Percentiles rank a stretch among this genome's conserved stretches.
These are phyloP conservation scores for Prunus yedoensis DNA, from an alignment of 331 rosid genomes.

Conservation along the genomic window DNA sequence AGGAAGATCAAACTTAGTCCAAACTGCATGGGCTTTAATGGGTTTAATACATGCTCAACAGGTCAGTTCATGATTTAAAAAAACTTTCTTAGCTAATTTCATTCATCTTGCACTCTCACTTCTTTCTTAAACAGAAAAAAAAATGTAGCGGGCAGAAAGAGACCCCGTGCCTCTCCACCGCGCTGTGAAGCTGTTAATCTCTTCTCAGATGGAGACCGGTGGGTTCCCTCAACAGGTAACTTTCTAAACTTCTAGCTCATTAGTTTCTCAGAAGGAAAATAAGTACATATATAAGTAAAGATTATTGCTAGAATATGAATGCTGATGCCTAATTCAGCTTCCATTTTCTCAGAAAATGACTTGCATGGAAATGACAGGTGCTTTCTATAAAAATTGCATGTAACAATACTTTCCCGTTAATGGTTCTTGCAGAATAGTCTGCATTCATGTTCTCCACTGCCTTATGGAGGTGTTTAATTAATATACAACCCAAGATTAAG, in stretches of 20 bases:
- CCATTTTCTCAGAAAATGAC: no score
- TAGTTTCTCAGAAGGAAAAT: neutral
- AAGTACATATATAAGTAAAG: neutral
- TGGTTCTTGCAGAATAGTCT: constrained; percentile 67
- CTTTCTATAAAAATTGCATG: constrained; percentile 51
- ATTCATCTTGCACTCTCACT: neutral
- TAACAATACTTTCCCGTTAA: constrained; percentile 50
- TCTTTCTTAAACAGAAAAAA: neutral
- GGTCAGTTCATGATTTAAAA: constrained; percentile 24
- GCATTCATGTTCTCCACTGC: constrained; percentile 43
- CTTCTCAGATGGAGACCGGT: constrained; percentile 27
- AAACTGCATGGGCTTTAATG: constrained; percentile 70
- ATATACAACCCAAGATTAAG: no score
- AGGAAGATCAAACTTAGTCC: constrained; percentile 62
- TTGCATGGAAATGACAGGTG: constrained; percentile 51
- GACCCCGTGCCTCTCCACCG: constrained; percentile 31
- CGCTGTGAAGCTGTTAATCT: constrained; percentile 19
- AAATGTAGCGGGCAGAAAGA: neutral
- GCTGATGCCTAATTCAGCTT: no score
- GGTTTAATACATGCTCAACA: constrained; percentile 59
- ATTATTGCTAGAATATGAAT: neutral
- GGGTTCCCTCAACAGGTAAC: constrained; percentile 34
- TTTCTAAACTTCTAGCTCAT: neutral
- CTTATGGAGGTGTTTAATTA: neutral
- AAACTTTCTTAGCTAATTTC: neutral